A percentile compares a stretch with the other conserved stretches of the same genome.
Conservation (phyloP, 2,329 filamentous ascomycete genomes). For the Alternaria tenuissima region DNA sequence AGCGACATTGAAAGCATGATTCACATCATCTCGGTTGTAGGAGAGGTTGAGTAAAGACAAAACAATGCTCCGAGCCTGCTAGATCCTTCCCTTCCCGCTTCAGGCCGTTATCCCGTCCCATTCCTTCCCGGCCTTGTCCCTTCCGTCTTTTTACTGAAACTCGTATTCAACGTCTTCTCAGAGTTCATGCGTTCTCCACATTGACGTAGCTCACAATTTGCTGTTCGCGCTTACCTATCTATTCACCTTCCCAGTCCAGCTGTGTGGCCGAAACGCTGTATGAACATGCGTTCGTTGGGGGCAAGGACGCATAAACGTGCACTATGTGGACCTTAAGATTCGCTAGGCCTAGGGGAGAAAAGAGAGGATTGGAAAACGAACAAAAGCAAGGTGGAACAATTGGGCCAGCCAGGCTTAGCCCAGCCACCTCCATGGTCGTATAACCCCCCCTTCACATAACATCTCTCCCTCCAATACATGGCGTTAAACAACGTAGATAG, state of each 20-base stretch:
- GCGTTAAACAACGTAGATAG: neutral
- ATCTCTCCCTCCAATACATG: neutral
- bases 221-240: slow-evolving; percentile 17
- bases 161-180: neutral
- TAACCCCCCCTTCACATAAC: neutral
- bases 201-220: slow-evolving; percentile 5
- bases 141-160: neutral
- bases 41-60: slow-evolving; percentile 1
- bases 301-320: neutral
- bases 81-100: slow-evolving; percentile 29
- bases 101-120: slow-evolving; percentile 20
- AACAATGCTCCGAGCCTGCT: slow-evolving; percentile 23
- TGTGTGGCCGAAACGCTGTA: slow-evolving; percentile 1
- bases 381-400: neutral
- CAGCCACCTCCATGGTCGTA: neutral
- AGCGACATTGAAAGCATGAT: neutral
- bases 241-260: slow-evolving; percentile 24
- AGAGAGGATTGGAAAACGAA: neutral
- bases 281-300: slow-evolving; percentile 9
- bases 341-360: neutral
- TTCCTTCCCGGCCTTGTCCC: slow-evolving; percentile 4
- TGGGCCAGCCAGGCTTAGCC: neutral
- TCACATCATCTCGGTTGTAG: slow-evolving; percentile 4
- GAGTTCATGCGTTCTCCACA: neutral
- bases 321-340: neutral